phyloP scores from a whole-genome alignment of 768 basidiomycete genomes.

The Pisolithus sp. region DNA sequence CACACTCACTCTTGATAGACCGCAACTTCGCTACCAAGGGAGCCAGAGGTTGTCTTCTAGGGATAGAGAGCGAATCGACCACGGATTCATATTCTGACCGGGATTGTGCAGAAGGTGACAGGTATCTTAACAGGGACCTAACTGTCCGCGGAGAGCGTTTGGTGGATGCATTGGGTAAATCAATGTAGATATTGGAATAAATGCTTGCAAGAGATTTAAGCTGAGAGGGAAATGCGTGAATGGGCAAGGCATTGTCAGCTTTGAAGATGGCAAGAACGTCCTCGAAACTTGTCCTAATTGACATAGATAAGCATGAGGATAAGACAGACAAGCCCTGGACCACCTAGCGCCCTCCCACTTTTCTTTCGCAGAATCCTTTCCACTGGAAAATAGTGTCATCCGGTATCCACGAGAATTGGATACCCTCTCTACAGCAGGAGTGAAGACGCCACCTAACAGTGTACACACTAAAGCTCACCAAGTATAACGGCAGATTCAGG shows the following conservation, averaged over 20 bases:
- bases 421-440: conserved; percentile 49
- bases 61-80: conserved; percentile 45
- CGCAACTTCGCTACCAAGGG: conserved; percentile 67
- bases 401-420: conserved; percentile 70
- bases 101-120: conserved; percentile 23
- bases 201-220: conserved; percentile 49
- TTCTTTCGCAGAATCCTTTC: conserved; percentile 69
- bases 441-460: background rate
- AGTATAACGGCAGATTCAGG: conserved; percentile 86
- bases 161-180: conserved; percentile 36
- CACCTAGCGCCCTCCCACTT: conserved; percentile 89
- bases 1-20: conserved; percentile 71
- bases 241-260: conserved; percentile 66
- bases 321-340: background rate
- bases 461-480: conserved; percentile 36
- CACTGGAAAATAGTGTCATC: conserved; percentile 79
- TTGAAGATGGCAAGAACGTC: conserved; percentile 65
- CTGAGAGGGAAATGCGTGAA: conserved; percentile 48
- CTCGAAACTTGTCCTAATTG: conserved; percentile 53
- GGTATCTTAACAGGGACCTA: conserved; percentile 52
- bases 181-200: conserved; percentile 49
- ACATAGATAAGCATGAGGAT: background rate
- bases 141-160: conserved; percentile 36
- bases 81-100: conserved; percentile 48
- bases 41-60: conserved; percentile 47